Evolutionary conservation across 192 early-diverging fungal species (phyloP), one percentile per base, ranked within the genome.

Genomic region (Martensiomyces pterosporus): DNA sequence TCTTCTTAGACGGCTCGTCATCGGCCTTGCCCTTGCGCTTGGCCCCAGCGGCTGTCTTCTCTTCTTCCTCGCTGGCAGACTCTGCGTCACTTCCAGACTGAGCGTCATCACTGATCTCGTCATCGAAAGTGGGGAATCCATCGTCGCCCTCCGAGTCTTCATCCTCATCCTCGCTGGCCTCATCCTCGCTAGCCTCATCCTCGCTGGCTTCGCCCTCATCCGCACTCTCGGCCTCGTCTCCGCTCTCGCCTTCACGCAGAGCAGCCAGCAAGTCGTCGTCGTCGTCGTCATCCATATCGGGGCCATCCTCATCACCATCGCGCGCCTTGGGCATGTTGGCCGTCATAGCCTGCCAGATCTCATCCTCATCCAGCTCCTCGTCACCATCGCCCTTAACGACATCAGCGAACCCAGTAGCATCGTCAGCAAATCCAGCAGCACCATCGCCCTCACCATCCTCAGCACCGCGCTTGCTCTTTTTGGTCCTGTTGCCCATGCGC

Each of bases 281-380:
- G 10, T 71, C 58, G 15, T 64, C 54, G 18, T 80, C 71, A 1
- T 59, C 76, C 46, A 73, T 64, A n/a, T 82, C 75, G 15, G 66
- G 67, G 9, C 74, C 79, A 24, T 81, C 80, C 16, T 76, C 69
- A 51, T 77, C 39, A 21, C 62, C 75, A 24, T 70, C 82, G 53
- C 70, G 76, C 8, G 42, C 52, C 22, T 54, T 60, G 23, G 85
- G 83, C 66, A 85, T 79, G 41, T 78, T 81, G 23, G 65, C 55
- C 29, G 80, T 79, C 88, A 97, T 97, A 7, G 91, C 94, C 21
- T 80, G 57, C 90, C 90, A 93, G 21, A 92, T 78, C 68, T 93
- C 88, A 18, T 93, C 93, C 43, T 96, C 93, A 19, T 77, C 84
- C 36, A 82, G 23, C 29, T 81, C 80, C 9, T 56, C 58, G 21